These are phyloP conservation scores for Pichia membranifaciens DNA, from an alignment of 805 yeast species.

Conservation along the genomic window DNA sequence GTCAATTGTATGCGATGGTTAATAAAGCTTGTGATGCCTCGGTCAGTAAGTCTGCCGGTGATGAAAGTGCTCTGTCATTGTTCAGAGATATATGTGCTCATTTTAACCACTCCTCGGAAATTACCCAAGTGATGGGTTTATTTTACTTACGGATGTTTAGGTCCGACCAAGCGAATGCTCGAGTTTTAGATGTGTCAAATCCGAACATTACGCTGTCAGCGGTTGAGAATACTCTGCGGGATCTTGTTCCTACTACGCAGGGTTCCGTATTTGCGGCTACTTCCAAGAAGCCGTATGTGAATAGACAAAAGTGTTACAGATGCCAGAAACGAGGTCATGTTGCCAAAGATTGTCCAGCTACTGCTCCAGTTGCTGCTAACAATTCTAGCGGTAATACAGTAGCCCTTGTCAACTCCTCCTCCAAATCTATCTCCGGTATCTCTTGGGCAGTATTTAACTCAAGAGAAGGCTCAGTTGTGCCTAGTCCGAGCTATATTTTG, in stretches of 20 bases:
- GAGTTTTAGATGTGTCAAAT: conserved; percentile 2
- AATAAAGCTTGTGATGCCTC: background rate
- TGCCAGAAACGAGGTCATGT: background rate
- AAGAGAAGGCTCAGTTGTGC: background rate
- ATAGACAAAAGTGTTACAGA: conserved; percentile 1
- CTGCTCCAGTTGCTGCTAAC: background rate
- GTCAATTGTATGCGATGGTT: conserved; percentile 1
- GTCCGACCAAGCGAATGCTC: background rate
- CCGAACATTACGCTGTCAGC: background rate
- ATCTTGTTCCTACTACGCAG: conserved; percentile 1
- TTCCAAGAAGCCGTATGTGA: background rate
- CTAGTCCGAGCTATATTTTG: background rate
- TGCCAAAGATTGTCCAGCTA: background rate
- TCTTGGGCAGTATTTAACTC: background rate
- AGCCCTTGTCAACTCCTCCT: background rate
- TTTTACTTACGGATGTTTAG: conserved; percentile 2
- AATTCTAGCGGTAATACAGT: no score
- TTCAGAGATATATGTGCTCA: background rate
- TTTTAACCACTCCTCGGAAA: background rate
- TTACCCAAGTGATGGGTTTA: conserved; percentile 1
- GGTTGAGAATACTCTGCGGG: background rate
- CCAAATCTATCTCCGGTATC: background rate
- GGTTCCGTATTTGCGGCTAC: background rate
- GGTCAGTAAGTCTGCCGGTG: background rate
- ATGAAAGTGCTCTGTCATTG: background rate